Evolutionary conservation across 257 asterid species (phyloP), one percentile per base, ranked within the genome.

Genomic region (Nicotiana attenuata): DNA sequence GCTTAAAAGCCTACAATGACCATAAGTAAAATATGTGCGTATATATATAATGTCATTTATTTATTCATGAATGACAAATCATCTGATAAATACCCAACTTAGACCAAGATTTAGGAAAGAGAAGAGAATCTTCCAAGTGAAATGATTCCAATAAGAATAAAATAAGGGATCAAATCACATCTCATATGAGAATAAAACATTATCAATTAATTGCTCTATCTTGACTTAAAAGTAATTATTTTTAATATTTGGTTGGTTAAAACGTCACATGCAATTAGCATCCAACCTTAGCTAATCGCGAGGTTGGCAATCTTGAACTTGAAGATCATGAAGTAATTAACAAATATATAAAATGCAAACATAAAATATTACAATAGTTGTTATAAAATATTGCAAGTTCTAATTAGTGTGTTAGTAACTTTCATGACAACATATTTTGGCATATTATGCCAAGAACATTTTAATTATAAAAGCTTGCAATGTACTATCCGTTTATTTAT

Each of bases 201-300:
- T 5, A 38, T n/a, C 77, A 68, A n/a, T 68, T n/a, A 68, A 68
- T 68, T 67, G 10, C 31, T 68, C 56, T 68, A 68, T 68, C 77
- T 38, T 38, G 77, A 68, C 56, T 38, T 68, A 68, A 19, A 38
- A 68, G 77, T 35, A 35, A 68, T 19, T 68, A 35, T n/a, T 68
- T 7, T 35, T 19, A 61, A 68, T 8, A 67, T 19, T n/a, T 68
- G 19, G 15, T 22, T 68, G 41, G 77, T 68, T 68, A 68, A 68
- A 38, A 68, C 77, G 41, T 68, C 77, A 68, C 77, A 20, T 68
- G 56, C 77, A 38, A 68, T 38, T 1, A 35, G 56, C 31, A 68
- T 68, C 29, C 77, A 68, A 35, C 56, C 16, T 68, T 38, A n/a
- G 76, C n/a, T 38, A 68, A 68, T 26, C 19, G 56, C 38, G 55